Base-by-base conservation (phyloP, 176 grass and related monocot species). In the Paspalum vaginatum region DNA sequence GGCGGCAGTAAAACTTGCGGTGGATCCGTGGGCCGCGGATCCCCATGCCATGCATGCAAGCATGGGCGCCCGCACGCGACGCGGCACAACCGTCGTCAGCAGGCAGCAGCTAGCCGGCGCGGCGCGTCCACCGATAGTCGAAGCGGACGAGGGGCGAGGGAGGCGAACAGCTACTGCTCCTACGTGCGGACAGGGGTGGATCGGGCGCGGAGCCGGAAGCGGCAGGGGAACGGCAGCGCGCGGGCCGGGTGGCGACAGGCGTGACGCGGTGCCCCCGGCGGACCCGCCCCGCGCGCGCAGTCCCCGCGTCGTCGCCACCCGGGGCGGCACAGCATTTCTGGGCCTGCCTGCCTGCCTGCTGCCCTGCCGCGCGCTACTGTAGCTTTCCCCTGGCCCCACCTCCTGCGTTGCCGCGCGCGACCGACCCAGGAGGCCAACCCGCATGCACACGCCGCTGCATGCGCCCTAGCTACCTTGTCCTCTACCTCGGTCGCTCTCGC, bases 361-460 rank as follows among this genome's bases (percentile, higher is more conserved):
- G 56, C 47, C 60, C 62, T 42, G 50, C 61, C 74, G 47, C 77
- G n/a, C n/a, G n/a, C n/a, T n/a, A 9, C n/a, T 79, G 86, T 87
- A 65, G 85, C 72, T 54, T 87, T 77, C 72, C 58, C 43, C 11
- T 8, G 11, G 9, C 9, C 57, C 37, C 18, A 1, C 11, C 50
- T 9, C 8, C 22, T 9, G 10, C 50, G 20, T 32, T 27, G 49
- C 49, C 62, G 65, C 42, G 22, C 41, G 56, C 77, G 64, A 77
- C 87, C 87, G 82, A 89, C 78, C 78, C 65, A 26, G 43, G 78
- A 79, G 85, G 43, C 89, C 89, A 87, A 76, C 80, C 70, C 46
- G 67, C 44, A 49, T 25, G 66, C 66, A 71, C 81, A 59, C 50
- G 81, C 81, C 70, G 69, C 79, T 83, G 51, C 64, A n/a, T n/a